phyloP scores from a whole-genome alignment of 768 basidiomycete genomes.

The Russula earlei region DNA sequence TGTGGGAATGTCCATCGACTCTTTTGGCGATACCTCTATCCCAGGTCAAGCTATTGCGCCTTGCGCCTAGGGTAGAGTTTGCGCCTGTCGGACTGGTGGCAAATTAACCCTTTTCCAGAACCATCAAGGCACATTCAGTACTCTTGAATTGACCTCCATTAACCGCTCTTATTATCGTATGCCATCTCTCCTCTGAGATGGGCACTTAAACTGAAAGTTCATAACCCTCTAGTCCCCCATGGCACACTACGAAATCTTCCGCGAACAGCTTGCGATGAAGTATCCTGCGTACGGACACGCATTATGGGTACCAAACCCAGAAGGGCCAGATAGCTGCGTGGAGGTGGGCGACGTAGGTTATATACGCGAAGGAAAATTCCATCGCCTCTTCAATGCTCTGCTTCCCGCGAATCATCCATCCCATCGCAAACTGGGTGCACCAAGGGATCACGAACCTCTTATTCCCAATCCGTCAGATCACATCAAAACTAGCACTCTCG shows the following conservation, averaged over 20 bases:
- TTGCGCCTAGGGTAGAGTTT: too few species aligned
- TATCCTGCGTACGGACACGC: slow-evolving; percentile 9
- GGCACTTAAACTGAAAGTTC: too few species aligned
- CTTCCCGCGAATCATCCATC: slow-evolving; percentile 3
- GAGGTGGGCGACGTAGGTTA: slow-evolving; percentile 21
- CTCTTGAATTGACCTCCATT: too few species aligned
- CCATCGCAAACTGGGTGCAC: not conserved
- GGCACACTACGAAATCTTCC: slow-evolving; percentile 13
- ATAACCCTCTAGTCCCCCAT: not conserved
- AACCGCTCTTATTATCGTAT: too few species aligned
- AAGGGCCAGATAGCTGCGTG: slow-evolving; percentile 1
- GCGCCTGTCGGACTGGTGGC: too few species aligned
- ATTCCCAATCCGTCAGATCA: not conserved
- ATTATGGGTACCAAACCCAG: slow-evolving; percentile 17
- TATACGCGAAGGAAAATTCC: slow-evolving; percentile 16
- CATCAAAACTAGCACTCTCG: not conserved
- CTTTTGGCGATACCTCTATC: too few species aligned
- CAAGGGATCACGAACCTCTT: slow-evolving; percentile 4
- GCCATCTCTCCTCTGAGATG: too few species aligned
- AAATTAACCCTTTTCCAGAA: too few species aligned
- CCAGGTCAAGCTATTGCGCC: too few species aligned
- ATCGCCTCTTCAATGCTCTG: slow-evolving; percentile 17
- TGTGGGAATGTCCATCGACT: too few species aligned
- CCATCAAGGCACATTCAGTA: too few species aligned
- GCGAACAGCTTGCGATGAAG: not conserved